These are phyloP conservation scores for Cucumis melo DNA, from an alignment of 306 rosid species.

Conservation along the genomic window DNA sequence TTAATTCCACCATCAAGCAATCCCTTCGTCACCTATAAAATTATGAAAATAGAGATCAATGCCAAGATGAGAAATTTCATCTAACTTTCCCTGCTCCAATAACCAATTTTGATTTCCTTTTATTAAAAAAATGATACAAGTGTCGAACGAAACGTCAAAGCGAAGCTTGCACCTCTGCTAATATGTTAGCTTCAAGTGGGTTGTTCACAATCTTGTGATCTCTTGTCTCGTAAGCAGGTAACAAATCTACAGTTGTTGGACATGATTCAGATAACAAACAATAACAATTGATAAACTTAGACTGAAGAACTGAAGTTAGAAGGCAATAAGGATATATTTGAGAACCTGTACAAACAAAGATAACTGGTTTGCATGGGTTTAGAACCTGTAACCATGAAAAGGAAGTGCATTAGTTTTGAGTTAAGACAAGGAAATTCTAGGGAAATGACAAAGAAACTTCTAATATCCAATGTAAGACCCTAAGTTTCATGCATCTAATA, in stretches of 20 bases:
- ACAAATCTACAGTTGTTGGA: constrained; percentile 29
- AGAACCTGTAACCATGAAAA: constrained; percentile 45
- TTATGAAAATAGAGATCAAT: constrained; percentile 7
- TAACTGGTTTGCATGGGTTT: constrained; percentile 62
- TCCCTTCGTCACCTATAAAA: constrained; percentile 47
- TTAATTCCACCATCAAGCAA: constrained; percentile 56
- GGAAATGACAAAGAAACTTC: neutral
- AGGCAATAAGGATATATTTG: neutral
- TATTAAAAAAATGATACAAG: neutral
- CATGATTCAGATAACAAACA: constrained; percentile 5
- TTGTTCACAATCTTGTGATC: constrained; percentile 57
- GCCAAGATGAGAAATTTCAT: neutral
- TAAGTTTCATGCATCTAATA: neutral
- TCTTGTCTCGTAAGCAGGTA: constrained; percentile 78
- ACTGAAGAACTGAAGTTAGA: constrained; percentile 2
- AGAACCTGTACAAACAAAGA: constrained; percentile 83
- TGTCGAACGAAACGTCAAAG: neutral
- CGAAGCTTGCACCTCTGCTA: constrained; percentile 42
- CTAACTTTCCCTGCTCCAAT: neutral
- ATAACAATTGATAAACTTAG: constrained; percentile 1
- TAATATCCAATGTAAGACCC: neutral
- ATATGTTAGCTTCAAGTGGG: constrained; percentile 71
- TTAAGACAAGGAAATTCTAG: neutral
- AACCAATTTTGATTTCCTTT: neutral
- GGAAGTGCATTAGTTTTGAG: neutral